Evolutionary conservation across 495 filamentous ascomycete species (phyloP), one percentile per base, ranked within the genome.

Genomic region (Podospora pseudopauciseta): DNA sequence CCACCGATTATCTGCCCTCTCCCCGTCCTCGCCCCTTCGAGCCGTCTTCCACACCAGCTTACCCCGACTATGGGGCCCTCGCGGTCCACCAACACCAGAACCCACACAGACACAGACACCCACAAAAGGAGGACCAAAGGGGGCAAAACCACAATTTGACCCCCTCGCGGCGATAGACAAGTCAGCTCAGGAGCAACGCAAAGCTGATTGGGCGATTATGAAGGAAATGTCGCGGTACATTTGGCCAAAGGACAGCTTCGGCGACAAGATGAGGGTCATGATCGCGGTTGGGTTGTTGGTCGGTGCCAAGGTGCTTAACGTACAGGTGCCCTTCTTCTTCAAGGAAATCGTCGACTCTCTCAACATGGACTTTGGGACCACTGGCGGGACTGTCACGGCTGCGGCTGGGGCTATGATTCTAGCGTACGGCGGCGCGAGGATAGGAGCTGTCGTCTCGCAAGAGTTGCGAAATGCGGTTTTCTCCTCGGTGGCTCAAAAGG

Each of bases 261-360:
- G 89, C 26, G 93, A 93, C 7, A 92, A 94, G 77, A 80, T 91
- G 65, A 89, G 95, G 70, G 95, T 99, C 44, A 87, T 90, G 30
- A 81, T 94, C 26, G 90, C 93, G 15, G 82, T 99, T 4, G 89
- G 83, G 4, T 80, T 99, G 64, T 84, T 99, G 16, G 81, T 99
- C 23, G 93, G 94, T 54, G 93, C 92, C 74, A 99, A 99, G 86
- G 85, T 97, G 65, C 84, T 98, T 71, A 99, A 97, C 78, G 96
- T 99, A 6, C 92, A 99, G 80, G 90, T 99, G 54, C 95, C 95
- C 4, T 99, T 99, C 79, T 99, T 97, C 82, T 98, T 99, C 83
- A 97, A 97, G 79, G 92, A 84, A 77, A 99, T 99, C 71, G 91
- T 99, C 58, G 95, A 99, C 76, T 89, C 89, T 23, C 96, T 99